Percentiles rank a stretch among this genome's conserved stretches.
Evolutionary conservation across 2,329 filamentous ascomycete species (phyloP).

Genomic region (Diplodia corticola): DNA sequence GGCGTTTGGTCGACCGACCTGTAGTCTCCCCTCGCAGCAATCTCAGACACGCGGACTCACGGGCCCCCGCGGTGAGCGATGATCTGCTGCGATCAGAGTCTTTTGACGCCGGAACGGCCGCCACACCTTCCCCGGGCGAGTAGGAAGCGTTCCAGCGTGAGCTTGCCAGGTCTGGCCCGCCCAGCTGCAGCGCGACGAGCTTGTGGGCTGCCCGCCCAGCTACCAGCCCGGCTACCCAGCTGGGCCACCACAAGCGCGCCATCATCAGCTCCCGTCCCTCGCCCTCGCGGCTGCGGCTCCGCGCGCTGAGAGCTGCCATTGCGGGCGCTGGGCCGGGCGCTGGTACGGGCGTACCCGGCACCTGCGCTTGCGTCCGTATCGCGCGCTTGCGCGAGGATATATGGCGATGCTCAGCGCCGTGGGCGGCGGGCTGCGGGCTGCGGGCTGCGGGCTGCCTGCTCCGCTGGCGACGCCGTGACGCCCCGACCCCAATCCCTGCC

Average conservation of each 20-base stretch:
- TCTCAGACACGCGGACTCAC: conserved; percentile 21
- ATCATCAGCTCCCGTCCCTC: neutral
- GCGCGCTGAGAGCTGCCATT: neutral
- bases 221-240: too few relatives aligned
- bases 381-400: conserved; percentile 14
- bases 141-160: conserved; percentile 15
- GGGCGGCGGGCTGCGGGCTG: too few relatives aligned
- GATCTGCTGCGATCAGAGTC: conserved; percentile 15
- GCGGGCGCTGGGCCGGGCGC: neutral
- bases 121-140: conserved; percentile 7
- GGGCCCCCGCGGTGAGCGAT: neutral
- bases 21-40: conserved; percentile 5
- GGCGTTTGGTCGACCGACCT: too few relatives aligned
- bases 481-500: conserved; percentile 6
- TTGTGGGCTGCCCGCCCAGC: neutral
- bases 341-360: neutral
- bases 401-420: neutral
- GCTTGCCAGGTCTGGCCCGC: too few relatives aligned
- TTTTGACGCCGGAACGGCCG: conserved; percentile 20
- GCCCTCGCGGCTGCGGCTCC: neutral
- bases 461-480: neutral
- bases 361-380: conserved; percentile 15
- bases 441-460: neutral
- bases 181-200: neutral
- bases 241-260: too few relatives aligned